A percentile compares a stretch with the other conserved stretches of the same genome.
Evolutionary conservation across 1,284 basidiomycete genomes (phyloP).

Genomic region (Apiotrichum veenhuisii): DNA sequence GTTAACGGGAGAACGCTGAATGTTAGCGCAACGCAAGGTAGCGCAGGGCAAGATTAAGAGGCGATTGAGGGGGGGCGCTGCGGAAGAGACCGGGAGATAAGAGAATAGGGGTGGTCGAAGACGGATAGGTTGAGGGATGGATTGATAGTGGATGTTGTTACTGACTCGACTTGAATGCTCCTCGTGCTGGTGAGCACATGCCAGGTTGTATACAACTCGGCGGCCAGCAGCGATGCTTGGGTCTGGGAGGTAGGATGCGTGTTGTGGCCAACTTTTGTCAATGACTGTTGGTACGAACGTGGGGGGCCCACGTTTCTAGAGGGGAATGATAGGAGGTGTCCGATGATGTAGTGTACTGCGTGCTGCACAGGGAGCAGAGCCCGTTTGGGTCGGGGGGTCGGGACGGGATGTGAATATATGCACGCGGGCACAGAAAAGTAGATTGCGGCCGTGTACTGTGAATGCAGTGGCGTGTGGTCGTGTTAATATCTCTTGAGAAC

Average conservation of each 20-base stretch:
- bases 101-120: background rate
- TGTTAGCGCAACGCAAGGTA: background rate
- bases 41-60: background rate
- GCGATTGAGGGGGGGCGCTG: too few relatives aligned
- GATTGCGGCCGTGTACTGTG: too few relatives aligned
- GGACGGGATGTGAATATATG: background rate
- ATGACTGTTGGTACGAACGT: constrained; percentile 12
- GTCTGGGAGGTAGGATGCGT: too few relatives aligned
- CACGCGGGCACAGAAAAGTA: too few relatives aligned
- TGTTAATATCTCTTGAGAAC: too few relatives aligned
- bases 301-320: constrained; percentile 18
- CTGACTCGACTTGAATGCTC: background rate
- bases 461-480: too few relatives aligned
- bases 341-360: constrained; percentile 1
- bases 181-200: constrained; percentile 7
- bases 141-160: background rate
- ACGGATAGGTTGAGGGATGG: too few relatives aligned
- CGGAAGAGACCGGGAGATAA: background rate
- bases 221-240: too few relatives aligned
- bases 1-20: constrained; percentile 2
- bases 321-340: background rate
- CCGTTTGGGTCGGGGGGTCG: background rate
- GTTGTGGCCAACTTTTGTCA: too few relatives aligned
- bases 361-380: too few relatives aligned
- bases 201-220: too few relatives aligned